Evolutionary conservation across 495 filamentous ascomycete species (phyloP).

Genomic region (Neurospora tetrasperma): DNA sequence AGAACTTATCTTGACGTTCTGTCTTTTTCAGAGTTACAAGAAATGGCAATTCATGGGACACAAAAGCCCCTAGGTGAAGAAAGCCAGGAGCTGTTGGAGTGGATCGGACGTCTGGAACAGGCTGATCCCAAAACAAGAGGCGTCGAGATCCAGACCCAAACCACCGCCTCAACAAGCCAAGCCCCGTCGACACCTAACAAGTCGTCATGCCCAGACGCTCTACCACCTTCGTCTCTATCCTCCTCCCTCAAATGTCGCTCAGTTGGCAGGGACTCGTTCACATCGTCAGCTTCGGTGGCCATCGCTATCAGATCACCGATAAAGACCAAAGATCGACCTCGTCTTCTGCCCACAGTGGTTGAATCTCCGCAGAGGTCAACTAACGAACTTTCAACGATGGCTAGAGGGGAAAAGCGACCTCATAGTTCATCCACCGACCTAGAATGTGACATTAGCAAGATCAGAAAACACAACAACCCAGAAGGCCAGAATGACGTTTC

Average conservation of each 20-base stretch:
- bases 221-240: not conserved
- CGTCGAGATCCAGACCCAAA: conserved; percentile 14
- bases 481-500: not conserved
- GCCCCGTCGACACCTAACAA: conserved; percentile 2
- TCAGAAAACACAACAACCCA: not conserved
- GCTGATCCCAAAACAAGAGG: conserved; percentile 28
- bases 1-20: conserved; percentile 32
- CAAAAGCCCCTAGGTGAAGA: conserved; percentile 37
- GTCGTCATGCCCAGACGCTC: not conserved
- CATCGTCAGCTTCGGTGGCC: not conserved
- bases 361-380: not conserved
- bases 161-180: conserved; percentile 5
- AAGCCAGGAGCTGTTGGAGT: conserved; percentile 42
- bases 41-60: conserved; percentile 28
- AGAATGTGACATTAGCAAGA: conserved; percentile 2
- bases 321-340: not conserved
- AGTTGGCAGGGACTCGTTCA: not conserved
- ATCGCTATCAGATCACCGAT: not conserved
- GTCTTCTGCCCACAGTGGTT: not conserved
- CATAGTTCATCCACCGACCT: not conserved
- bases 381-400: not conserved
- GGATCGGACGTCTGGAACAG: conserved; percentile 44
- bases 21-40: conserved; percentile 34
- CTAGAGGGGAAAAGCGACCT: conserved; percentile 5
- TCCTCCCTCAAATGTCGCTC: not conserved